Conservation (phyloP, 1,284 basidiomycete species). For the Sphaerobolus stellatus region DNA sequence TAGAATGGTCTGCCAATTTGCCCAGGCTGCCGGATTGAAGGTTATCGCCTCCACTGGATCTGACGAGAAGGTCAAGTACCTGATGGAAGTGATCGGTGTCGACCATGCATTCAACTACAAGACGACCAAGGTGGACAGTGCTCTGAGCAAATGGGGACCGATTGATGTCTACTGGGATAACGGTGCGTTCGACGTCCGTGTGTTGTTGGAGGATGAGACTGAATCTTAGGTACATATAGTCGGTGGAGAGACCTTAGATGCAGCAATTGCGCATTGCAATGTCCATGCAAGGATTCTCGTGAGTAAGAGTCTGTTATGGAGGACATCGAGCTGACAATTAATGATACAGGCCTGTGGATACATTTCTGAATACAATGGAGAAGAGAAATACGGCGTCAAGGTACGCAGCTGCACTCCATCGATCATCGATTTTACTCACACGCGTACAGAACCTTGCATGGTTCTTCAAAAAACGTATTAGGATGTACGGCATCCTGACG, state of each 20-base stretch:
- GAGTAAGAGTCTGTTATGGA: background rate
- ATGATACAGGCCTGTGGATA: background rate
- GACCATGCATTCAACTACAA: constrained; percentile 28
- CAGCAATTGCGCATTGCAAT: background rate
- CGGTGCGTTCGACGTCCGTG: background rate
- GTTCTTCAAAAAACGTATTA: constrained; percentile 1
- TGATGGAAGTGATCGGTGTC: constrained; percentile 26
- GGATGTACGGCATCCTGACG: background rate
- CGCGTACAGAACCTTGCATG: background rate
- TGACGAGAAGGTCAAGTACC: constrained; percentile 26
- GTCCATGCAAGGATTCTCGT: background rate
- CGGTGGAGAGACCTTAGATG: background rate
- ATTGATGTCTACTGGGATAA: constrained; percentile 20
- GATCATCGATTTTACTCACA: background rate
- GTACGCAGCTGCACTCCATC: background rate
- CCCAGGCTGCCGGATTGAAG: constrained; percentile 24
- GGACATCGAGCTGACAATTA: background rate
- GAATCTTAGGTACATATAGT: background rate
- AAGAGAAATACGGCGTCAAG: constrained; percentile 2
- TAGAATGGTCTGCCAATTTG: constrained; percentile 25
- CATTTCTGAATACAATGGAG: constrained; percentile 3
- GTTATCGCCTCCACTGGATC: constrained; percentile 27
- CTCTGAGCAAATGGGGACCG: constrained; percentile 22
- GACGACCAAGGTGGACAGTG: constrained; percentile 16
- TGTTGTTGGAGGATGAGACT: no score